Conservation (phyloP, 1,284 basidiomycete species). For the Fomitopsis palustris region DNA sequence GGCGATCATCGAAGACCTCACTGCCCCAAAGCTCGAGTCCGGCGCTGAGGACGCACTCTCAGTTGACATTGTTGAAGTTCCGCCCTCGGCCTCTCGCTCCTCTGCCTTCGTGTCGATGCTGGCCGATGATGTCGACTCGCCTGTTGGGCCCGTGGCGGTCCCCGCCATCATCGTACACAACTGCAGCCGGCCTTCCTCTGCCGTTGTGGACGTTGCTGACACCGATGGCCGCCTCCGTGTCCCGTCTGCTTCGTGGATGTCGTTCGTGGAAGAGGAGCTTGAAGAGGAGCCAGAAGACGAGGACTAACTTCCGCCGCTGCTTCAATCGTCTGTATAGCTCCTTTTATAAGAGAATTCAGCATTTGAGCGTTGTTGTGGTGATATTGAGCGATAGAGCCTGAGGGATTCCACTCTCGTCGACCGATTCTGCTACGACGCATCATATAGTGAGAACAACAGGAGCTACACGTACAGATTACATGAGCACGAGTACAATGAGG, state of each 20-base stretch:
- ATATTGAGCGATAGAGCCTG: too few relatives aligned
- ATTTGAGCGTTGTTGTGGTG: too few relatives aligned
- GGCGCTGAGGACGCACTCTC: not conserved
- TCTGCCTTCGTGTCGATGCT: not conserved
- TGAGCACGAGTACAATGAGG: not conserved
- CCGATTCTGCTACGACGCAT: too few relatives aligned
- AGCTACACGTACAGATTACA: not conserved
- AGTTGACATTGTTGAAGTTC: not conserved
- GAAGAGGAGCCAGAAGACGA: not conserved
- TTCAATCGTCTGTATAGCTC: too few relatives aligned
- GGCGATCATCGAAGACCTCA: not conserved
- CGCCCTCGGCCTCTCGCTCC: not conserved
- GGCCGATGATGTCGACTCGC: not conserved
- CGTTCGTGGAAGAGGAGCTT: not conserved
- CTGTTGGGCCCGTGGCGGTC: not conserved
- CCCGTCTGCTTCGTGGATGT: not conserved
- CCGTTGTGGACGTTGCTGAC: not conserved
- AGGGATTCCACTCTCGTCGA: too few relatives aligned
- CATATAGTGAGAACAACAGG: not conserved
- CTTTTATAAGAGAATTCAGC: too few relatives aligned
- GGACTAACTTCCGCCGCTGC: too few relatives aligned
- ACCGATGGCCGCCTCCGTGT: not conserved
- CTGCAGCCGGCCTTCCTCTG: not conserved
- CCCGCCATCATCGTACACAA: not conserved
- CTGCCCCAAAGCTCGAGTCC: not conserved